Percentiles rank a stretch among this genome's conserved stretches.
These are phyloP conservation scores for Mallotus nudiflorus DNA, from an alignment of 345 rosid genomes.

Conservation along the genomic window DNA sequence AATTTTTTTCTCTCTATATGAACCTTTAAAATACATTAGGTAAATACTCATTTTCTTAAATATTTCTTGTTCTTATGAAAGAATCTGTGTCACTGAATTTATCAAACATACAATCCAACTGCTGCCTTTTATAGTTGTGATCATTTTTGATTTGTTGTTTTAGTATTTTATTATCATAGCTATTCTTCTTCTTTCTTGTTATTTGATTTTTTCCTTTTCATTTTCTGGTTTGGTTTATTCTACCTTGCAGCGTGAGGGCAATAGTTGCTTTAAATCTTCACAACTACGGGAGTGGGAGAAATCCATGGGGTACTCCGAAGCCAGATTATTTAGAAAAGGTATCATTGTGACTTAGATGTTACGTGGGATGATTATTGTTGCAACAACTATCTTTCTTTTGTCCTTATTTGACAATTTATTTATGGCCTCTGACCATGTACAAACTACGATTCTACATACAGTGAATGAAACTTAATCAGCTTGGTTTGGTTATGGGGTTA, in stretches of 20 bases:
- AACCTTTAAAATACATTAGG: neutral
- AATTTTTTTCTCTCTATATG: neutral
- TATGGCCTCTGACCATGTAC: neutral
- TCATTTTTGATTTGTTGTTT: neutral
- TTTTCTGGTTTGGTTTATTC: neutral
- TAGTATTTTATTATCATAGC: neutral
- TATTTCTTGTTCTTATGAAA: neutral
- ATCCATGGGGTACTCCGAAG: slow-evolving; percentile 89
- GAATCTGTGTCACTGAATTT: neutral
- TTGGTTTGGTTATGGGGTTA: neutral
- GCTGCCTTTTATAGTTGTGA: neutral
- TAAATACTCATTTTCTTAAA: neutral
- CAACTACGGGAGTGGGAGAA: slow-evolving; percentile 92
- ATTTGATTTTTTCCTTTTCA: neutral
- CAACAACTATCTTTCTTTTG: neutral
- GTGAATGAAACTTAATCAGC: neutral
- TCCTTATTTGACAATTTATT: too few relatives aligned
- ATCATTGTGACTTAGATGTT: slow-evolving; percentile 1
- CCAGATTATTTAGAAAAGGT: slow-evolving; percentile 90
- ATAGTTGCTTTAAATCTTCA: slow-evolving; percentile 88
- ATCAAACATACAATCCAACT: neutral
- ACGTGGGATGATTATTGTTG: neutral
- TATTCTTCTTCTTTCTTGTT: neutral
- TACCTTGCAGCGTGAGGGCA: slow-evolving; percentile 77
- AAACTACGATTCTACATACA: neutral